Evolutionary conservation across 768 basidiomycete species (phyloP), one percentile per base, ranked within the genome.

Genomic region (Cystobasidium onofrii): DNA sequence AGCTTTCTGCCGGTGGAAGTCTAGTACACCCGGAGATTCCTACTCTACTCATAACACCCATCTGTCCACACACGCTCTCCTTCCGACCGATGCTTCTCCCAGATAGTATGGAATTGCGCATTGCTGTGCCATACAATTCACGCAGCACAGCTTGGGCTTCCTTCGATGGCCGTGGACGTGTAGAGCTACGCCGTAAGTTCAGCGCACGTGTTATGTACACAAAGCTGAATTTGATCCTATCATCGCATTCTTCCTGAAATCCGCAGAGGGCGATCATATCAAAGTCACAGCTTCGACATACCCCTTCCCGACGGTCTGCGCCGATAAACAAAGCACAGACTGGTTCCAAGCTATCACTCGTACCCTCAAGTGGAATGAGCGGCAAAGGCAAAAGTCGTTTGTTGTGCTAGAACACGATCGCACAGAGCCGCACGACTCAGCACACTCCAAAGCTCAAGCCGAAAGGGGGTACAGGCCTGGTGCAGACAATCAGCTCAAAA

Each of bases 51-150:
- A 95, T 99, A 78, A 94, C 94, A 0, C 96, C 96, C 4, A 94
- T 99, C 75, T 98, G 95, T 80, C 96, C 96, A 0, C 96, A 99
- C 80, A 99, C 96, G 0, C 86, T 99, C 17, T 97, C 94, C 31
- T 99, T 99, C 86, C 87, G 96, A 54, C 96, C 96, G 1, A 98
- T 99, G 94, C 87, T 99, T 6, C 84, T 99, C 27, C 96, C 96
- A 7, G 96, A 99, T 80, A 94, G 90, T 79, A 97, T 98, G 92
- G 95, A 98, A 79, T 85, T 99, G 44, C 88, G 96, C 2, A 91
- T 99, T 39, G 97, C 95, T 78, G 96, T 99, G n/a, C 96, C 96
- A 10, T 98, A 92, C 84, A 97, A 98, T 81, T 96, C 93, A 27
- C 85, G 96, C 55, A 95, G 92, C 79, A 99, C 95, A 0, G 96